These are phyloP conservation scores for Thielaviopsis euricoi DNA, from an alignment of 2,329 filamentous ascomycete species.

Conservation along the genomic window DNA sequence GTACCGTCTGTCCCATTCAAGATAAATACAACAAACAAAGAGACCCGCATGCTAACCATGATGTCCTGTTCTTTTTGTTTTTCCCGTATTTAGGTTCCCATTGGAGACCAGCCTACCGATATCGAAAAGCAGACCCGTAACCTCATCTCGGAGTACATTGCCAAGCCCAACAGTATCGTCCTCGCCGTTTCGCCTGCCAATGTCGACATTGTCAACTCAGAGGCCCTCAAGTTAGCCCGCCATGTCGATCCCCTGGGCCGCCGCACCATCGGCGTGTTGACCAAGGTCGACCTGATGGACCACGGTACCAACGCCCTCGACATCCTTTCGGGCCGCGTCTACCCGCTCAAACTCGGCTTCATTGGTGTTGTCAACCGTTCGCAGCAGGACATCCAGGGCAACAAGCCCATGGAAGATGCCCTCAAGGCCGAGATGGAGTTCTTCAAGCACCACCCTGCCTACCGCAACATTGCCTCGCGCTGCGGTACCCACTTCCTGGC, in stretches of 20 bases:
- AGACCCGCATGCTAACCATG: constrained; percentile 8
- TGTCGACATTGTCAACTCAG: constrained; percentile 95
- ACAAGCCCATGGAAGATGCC: constrained; percentile 87
- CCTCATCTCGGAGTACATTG: constrained; percentile 94
- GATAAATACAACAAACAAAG: constrained; percentile 12
- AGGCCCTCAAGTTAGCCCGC: constrained; percentile 87
- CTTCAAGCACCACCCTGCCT: constrained; percentile 92
- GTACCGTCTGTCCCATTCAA: background rate
- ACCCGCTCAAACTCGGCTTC: constrained; percentile 91
- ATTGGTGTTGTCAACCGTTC: constrained; percentile 97
- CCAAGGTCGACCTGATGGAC: constrained; percentile 96
- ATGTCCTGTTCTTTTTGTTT: background rate
- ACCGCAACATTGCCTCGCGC: constrained; percentile 83
- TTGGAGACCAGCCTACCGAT: constrained; percentile 91
- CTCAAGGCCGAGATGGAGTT: constrained; percentile 83
- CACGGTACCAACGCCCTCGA: constrained; percentile 96
- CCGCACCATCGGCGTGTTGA: constrained; percentile 90
- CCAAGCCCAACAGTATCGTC: constrained; percentile 96
- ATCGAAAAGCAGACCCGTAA: constrained; percentile 98
- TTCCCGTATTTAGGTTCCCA: constrained; percentile 80
- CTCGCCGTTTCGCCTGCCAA: constrained; percentile 94
- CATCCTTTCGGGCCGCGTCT: constrained; percentile 92
- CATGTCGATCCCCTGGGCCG: constrained; percentile 92
- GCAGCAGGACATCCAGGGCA: constrained; percentile 92
- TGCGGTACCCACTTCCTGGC: constrained; percentile 91